Evolutionary conservation across 257 asterid genomes (phyloP), one percentile per base, ranked within the genome.

Genomic region (Salvia splendens): DNA sequence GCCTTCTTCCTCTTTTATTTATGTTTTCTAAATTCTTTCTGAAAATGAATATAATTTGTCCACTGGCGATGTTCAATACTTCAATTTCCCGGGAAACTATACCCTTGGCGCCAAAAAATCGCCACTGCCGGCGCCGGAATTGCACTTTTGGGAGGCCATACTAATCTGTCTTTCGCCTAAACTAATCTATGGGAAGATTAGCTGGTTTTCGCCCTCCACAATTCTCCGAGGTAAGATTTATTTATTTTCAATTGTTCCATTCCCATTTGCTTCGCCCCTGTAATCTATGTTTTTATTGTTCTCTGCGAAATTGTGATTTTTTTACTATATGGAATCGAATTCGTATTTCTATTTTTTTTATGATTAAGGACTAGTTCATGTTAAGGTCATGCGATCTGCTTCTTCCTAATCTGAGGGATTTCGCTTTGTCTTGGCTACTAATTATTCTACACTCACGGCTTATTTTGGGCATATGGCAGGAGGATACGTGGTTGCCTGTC

Each of bases 161-260:
- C 1, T 52, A 0, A 28, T 43, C 32, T 49, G 5, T 40, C 38
- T 17, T 30, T 30, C 0, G 51, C 15, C 20, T 14, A 24, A 42
- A 41, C 46, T 8, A 28, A 12, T 58, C 68, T 9, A 84, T 87
- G 91, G 74, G 47, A 50, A 75, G 62, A 81, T 60, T 79, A 46
- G 15, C 76, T n/a, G 91, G 79, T 20, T 80, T 82, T 69, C 91
- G 91, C 24, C 87, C 81, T 61, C 89, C 91, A 38, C 89, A 80
- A 30, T 87, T 87, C 77, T 87, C 95, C 2, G 95, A 87, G 91
- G 95, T 81, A 35, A 69, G 47, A 8, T 11, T 54, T 24, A 5
- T 4, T 32, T 24, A 24, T 24, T 24, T 24, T 24, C 30, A 24
- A 24, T 24, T 24, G 30, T 24, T 24, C 30, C 30, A 24, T 24